Percentiles rank a stretch among this genome's conserved stretches.
Evolutionary conservation across 2,329 filamentous ascomycete species (phyloP).

Genomic region (Diplodia seriata): DNA sequence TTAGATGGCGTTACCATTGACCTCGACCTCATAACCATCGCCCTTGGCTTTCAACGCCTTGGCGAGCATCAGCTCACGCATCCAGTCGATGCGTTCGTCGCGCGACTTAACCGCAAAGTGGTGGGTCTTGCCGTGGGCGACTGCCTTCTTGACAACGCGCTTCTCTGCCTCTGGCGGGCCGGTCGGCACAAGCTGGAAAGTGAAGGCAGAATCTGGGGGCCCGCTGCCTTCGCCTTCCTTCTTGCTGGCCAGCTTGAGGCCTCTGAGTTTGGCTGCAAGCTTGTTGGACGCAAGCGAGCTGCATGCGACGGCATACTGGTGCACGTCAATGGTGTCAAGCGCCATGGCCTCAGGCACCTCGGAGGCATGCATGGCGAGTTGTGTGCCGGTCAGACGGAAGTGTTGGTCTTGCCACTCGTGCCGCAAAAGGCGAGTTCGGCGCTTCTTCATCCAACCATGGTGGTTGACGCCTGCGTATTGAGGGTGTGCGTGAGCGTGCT

Average conservation of each 20-base stretch:
- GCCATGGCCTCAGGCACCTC: slow-evolving; percentile 64
- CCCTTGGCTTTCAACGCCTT: slow-evolving; percentile 86
- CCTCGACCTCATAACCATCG: slow-evolving; percentile 80
- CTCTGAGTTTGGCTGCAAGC: slow-evolving; percentile 85
- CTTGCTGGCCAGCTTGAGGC: slow-evolving; percentile 66
- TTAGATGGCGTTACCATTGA: slow-evolving; percentile 65
- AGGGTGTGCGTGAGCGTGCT: slow-evolving; percentile 39
- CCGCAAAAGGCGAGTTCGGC: slow-evolving; percentile 84
- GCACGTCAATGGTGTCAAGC: slow-evolving; percentile 82
- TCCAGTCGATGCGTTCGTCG: slow-evolving; percentile 96
- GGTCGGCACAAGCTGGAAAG: slow-evolving; percentile 76
- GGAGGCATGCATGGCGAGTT: slow-evolving; percentile 70
- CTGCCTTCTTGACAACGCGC: slow-evolving; percentile 46
- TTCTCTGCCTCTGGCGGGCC: slow-evolving; percentile 48
- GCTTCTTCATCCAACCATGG: slow-evolving; percentile 92
- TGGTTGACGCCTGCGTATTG: slow-evolving; percentile 65
- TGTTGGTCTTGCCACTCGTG: slow-evolving; percentile 95
- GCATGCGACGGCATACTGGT: slow-evolving; percentile 88
- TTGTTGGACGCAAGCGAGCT: slow-evolving; percentile 80
- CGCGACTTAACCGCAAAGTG: slow-evolving; percentile 89
- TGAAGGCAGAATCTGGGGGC: slow-evolving; percentile 66
- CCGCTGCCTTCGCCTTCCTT: slow-evolving; percentile 63
- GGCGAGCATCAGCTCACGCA: slow-evolving; percentile 89
- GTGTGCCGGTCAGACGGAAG: slow-evolving; percentile 75
- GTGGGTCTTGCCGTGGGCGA: slow-evolving; percentile 78